Evolutionary conservation across 768 basidiomycete genomes (phyloP), one percentile per base, ranked within the genome.

Genomic region (Leccinellum albellum): DNA sequence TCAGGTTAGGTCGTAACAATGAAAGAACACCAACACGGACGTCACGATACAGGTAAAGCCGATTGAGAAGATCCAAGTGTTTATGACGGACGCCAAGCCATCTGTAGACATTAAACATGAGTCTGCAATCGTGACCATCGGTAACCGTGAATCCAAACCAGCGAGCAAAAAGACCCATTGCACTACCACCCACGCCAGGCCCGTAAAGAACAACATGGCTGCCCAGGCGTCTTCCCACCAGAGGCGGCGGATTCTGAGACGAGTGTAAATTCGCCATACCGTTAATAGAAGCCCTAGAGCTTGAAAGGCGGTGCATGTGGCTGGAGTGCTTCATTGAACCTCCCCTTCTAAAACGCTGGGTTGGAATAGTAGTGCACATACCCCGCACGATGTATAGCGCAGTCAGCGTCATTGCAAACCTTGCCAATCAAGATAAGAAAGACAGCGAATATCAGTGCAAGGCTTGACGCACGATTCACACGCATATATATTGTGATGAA

Each of bases 251-350:
- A 59, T 62, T 42, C 24, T 55, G 37, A 65, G 24, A 20, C 64
- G 64, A 32, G 62, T 53, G 23, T 56, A 65, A 21, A 65, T 59
- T 28, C 64, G 54, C 58, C 65, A 66, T 6, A 47, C 57, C 5
- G 64, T 65, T 33, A 66, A 50, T 3, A 56, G 4, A n/a, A 64
- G 54, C 6, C 62, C 63, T n/a, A 40, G n/a, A 20, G 40, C 10
- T 40, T 40, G 40, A 40, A 40, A 40, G 12, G n/a, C 40, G 10
- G n/a, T 40, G n/a, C 40, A 40, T 40, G 40, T 40, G 10, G 7
- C 40, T 40, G 40, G 40, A 40, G 10, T 40, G n/a, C 40, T 20
- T 20, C 40, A n/a, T 40, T 40, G 40, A 40, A n/a, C n/a, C 40
- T 40, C n/a, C 35, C 35, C 3, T 4, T 29, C 29, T 12, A 37